Base-by-base conservation (phyloP, 768 basidiomycete species). In the Clathrus columnatus region DNA sequence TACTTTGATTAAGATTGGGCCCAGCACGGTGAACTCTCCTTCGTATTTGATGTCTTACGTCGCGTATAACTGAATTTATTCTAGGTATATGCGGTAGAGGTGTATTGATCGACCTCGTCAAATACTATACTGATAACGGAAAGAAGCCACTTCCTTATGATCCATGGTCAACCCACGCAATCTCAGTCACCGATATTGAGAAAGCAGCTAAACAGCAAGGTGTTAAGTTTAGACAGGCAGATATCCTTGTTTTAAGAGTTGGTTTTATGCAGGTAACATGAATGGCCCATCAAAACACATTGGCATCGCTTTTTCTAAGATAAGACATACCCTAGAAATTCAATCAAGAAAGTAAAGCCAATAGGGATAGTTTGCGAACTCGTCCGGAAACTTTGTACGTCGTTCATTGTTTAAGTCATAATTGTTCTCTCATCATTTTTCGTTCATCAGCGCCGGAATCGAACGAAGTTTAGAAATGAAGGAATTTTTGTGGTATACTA, bases 391-490 rank as follows among this genome's bases (percentile, higher is more conserved):
- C 45, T 18, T 55, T 55, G 54, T 48, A 48, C 26, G 54, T 46
- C 17, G 27, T 42, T 44, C 21, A 7, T 11, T 4, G 14, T 26
- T 14, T 43, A 5, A 16, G 20, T 11, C 20, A 23, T 48, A 21
- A 10, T 11, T 30, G 11, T 10, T 36, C n/a, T 8, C 36, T 36
- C 4, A 51, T 26, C 1, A 55, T 41, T 21, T 21, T 56, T 8
- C 27, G 54, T 18, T 16, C 32, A 18, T 4, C 58, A 84, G 83
- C 60, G 81, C 84, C 41, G 83, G 84, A 1, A 79, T 86, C 47
- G 82, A 84, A 57, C 82, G 84, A 64, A 73, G 76, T 21, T 80
- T 83, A 17, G 82, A 81, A 42, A 83, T 84, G 83, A 85, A 84
- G 60, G 74, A 77, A 7, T 85, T 84, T 68, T 66, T 85, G n/a